phyloP scores from a whole-genome alignment of 2,329 filamentous ascomycete species.

The Microsporum audouinii region DNA sequence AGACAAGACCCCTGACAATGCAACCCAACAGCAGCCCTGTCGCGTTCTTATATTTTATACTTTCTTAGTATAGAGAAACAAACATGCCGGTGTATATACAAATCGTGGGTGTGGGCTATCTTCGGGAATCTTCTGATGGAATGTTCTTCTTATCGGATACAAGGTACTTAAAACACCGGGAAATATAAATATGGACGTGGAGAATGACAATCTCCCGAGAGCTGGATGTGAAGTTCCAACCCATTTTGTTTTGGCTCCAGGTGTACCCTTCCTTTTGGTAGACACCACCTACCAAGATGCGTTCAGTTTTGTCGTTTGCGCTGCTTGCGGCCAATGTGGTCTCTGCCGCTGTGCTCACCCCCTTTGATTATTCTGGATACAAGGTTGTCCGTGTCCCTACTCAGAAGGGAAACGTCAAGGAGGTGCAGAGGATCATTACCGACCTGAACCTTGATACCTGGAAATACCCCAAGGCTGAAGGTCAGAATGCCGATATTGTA shows the following conservation, averaged over 20 bases:
- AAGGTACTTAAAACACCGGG: not conserved
- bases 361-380: conserved; percentile 16
- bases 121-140: not conserved
- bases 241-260: not conserved
- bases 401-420: conserved; percentile 8
- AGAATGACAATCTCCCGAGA: conserved; percentile 1
- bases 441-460: conserved; percentile 15
- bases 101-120: not conserved
- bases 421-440: conserved; percentile 14
- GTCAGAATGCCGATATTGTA: conserved; percentile 31
- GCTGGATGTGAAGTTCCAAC: not conserved
- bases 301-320: not conserved
- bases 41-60: not conserved
- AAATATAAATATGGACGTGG: not conserved
- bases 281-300: not conserved
- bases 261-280: not conserved
- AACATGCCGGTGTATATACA: not conserved
- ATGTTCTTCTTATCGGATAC: not conserved
- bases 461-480: conserved; percentile 13
- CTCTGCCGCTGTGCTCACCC: not conserved
- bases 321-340: conserved; percentile 4
- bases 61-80: not conserved
- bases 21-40: not conserved
- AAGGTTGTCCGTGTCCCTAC: conserved; percentile 17
- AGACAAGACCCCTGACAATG: not conserved